Evolutionary conservation across 2,329 filamentous ascomycete species (phyloP).

Genomic region (Coleophoma crateriformis): DNA sequence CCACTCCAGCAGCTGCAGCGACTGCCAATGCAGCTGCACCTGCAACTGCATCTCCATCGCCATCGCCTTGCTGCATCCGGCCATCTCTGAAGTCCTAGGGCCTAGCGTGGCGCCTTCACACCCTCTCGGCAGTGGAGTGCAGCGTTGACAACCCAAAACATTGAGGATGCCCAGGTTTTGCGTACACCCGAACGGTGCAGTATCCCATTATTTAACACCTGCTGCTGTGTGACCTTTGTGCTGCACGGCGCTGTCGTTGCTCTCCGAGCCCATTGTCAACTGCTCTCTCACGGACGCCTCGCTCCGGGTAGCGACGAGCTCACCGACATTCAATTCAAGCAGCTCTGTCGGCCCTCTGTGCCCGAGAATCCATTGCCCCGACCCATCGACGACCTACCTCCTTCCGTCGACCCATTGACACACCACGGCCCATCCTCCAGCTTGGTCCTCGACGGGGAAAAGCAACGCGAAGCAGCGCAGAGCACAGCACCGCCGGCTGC

Average conservation of each 20-base stretch:
- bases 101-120: constrained; percentile 6
- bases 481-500: no score
- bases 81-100: constrained; percentile 17
- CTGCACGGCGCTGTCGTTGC: neutral
- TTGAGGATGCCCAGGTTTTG: constrained; percentile 2
- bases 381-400: neutral
- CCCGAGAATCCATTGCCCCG: neutral
- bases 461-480: neutral
- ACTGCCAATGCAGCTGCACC: no score
- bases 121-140: neutral
- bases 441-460: neutral
- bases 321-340: neutral
- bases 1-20: constrained; percentile 1
- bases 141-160: constrained; percentile 4
- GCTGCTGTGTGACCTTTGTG: neutral
- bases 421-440: neutral
- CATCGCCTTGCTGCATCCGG: constrained; percentile 15
- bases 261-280: neutral
- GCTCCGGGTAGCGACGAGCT: neutral
- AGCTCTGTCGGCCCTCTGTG: no score
- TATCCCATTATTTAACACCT: no score
- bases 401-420: neutral
- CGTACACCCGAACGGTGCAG: neutral
- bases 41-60: no score
- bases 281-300: no score